phyloP scores from a whole-genome alignment of 139 green algal species.

The Diplosphaera chodatii region DNA sequence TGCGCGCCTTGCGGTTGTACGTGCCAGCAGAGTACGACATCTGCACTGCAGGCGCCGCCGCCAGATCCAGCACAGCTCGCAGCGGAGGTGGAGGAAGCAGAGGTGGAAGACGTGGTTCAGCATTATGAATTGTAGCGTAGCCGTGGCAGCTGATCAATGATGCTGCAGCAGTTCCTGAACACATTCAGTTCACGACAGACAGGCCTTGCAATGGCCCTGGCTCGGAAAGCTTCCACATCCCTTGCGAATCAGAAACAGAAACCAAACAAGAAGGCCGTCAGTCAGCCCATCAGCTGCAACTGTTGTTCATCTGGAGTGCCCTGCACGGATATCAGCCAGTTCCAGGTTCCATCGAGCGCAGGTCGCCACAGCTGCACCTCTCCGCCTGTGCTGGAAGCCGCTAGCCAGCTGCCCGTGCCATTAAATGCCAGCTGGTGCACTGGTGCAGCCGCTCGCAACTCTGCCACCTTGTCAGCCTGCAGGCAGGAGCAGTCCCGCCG shows the following conservation, averaged over 20 bases:
- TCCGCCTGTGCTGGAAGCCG: conserved; percentile 18
- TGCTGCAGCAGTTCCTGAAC: too few relatives aligned
- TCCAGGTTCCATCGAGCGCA: conserved; percentile 29
- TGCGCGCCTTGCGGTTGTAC: too few relatives aligned
- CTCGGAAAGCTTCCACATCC: too few relatives aligned
- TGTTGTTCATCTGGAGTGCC: not conserved
- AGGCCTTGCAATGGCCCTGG: too few relatives aligned
- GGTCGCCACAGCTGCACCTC: conserved; percentile 35
- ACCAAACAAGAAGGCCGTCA: too few relatives aligned
- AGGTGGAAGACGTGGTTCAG: not conserved
- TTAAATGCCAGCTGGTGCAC: conserved; percentile 34
- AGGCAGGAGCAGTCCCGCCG: too few relatives aligned
- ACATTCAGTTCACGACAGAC: too few relatives aligned
- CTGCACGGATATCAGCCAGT: not conserved
- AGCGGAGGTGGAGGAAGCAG: not conserved
- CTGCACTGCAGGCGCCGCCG: not conserved
- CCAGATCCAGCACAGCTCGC: not conserved
- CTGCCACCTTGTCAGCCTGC: conserved; percentile 16
- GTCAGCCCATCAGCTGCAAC: not conserved
- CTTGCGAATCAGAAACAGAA: too few relatives aligned
- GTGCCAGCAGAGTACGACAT: too few relatives aligned
- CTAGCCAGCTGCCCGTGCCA: conserved; percentile 34
- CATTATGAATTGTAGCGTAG: not conserved
- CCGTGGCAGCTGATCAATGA: too few relatives aligned
- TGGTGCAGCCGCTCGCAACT: conserved; percentile 11